phyloP scores from a whole-genome alignment of 768 basidiomycete genomes.

The Kwoniella mangroviensis region DNA sequence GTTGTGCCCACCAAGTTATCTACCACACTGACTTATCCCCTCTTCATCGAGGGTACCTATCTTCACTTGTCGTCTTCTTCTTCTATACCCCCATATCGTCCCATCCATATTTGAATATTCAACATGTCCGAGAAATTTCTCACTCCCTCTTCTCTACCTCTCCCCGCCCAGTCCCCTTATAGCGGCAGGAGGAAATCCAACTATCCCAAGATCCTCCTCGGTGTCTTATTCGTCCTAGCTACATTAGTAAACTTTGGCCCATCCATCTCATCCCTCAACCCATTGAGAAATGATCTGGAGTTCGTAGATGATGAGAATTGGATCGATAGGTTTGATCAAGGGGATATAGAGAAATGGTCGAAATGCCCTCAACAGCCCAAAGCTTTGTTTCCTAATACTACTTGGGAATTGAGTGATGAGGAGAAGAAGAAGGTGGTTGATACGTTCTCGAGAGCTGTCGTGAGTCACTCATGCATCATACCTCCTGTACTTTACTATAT shows the following conservation, averaged over 20 bases:
- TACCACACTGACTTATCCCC: too few species aligned
- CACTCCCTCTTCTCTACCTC: neutral
- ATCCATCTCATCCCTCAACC: conserved; percentile 4
- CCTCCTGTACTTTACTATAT: neutral
- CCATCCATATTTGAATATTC: neutral
- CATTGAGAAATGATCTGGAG: neutral
- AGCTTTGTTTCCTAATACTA: conserved; percentile 39
- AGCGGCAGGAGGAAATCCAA: neutral
- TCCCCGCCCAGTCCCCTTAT: neutral
- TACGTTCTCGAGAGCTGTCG: conserved; percentile 43
- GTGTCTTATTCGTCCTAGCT: conserved; percentile 20
- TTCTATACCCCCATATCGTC: too few species aligned
- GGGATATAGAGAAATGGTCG: conserved; percentile 15
- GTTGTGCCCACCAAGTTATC: neutral
- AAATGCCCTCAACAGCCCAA: conserved; percentile 49
- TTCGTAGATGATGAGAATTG: conserved; percentile 6
- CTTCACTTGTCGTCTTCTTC: too few species aligned
- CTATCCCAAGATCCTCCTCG: conserved; percentile 13
- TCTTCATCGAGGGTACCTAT: too few species aligned
- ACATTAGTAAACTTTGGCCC: conserved; percentile 22
- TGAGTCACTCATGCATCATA: conserved; percentile 24
- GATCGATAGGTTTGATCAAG: conserved; percentile 13
- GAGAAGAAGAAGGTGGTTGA: conserved; percentile 39
- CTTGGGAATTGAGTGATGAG: conserved; percentile 40
- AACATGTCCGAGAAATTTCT: conserved; percentile 13